Evolutionary conservation across 768 basidiomycete species (phyloP).

Genomic region (Suillus tomentosus): DNA sequence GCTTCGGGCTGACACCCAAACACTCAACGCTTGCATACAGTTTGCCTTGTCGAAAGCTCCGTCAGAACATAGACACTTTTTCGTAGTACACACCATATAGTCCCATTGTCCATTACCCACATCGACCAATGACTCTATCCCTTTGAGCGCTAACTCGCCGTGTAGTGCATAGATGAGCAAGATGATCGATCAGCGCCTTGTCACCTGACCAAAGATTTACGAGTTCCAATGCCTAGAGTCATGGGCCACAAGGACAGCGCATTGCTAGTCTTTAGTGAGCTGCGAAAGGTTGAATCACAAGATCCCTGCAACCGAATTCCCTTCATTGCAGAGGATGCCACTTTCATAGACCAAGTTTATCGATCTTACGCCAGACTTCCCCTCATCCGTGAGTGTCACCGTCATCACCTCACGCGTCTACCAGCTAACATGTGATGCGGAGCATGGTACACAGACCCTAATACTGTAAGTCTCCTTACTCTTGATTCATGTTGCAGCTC

Average conservation of each 20-base stretch:
- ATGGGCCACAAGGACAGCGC: constrained; percentile 15
- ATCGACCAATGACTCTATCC: too few relatives aligned
- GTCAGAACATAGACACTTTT: too few relatives aligned
- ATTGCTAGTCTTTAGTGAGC: constrained; percentile 42
- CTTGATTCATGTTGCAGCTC: background rate
- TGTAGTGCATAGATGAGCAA: too few relatives aligned
- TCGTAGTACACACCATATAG: too few relatives aligned
- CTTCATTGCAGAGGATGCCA: constrained; percentile 77
- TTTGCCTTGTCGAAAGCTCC: too few relatives aligned
- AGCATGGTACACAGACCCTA: constrained; percentile 87
- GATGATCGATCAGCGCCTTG: background rate
- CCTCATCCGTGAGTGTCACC: constrained; percentile 49
- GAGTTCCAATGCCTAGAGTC: background rate
- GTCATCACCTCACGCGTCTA: background rate
- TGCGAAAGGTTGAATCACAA: constrained; percentile 68
- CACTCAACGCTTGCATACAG: too few relatives aligned
- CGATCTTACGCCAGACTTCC: constrained; percentile 51
- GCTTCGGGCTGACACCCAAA: too few relatives aligned
- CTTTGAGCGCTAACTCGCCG: too few relatives aligned
- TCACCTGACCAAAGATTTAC: background rate
- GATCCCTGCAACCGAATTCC: constrained; percentile 88
- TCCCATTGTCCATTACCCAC: too few relatives aligned
- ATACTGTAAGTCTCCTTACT: constrained; percentile 47
- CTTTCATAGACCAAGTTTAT: constrained; percentile 63
- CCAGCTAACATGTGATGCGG: constrained; percentile 92